Percentiles rank a stretch among this genome's conserved stretches.
phyloP scores from a whole-genome alignment of 1,139 yeast species.

The Nematodospora anomalae region DNA sequence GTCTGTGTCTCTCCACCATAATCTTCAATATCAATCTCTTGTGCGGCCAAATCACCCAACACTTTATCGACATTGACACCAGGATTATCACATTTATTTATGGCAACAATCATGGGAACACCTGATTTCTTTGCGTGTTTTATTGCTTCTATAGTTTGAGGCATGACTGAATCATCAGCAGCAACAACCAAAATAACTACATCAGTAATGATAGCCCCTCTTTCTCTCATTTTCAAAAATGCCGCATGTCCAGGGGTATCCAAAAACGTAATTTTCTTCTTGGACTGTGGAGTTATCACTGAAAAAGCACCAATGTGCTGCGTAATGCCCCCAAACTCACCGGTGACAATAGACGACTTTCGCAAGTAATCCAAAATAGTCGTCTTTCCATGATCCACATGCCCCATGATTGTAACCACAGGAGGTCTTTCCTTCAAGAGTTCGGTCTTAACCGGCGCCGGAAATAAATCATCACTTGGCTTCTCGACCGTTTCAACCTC shows the following conservation, averaged over 20 bases:
- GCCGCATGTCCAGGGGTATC: conserved; percentile 99
- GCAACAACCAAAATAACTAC: conserved; percentile 93
- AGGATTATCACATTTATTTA: conserved; percentile 87
- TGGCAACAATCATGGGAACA: conserved; percentile 86
- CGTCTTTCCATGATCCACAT: conserved; percentile 98
- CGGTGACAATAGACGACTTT: conserved; percentile 76
- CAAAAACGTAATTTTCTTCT: conserved; percentile 77
- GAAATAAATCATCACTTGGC: conserved; percentile 63
- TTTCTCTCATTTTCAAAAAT: conserved; percentile 89
- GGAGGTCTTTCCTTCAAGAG: conserved; percentile 76
- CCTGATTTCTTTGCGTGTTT: conserved; percentile 86
- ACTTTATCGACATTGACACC: conserved; percentile 73
- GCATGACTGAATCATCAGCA: conserved; percentile 97
- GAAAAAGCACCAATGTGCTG: conserved; percentile 98
- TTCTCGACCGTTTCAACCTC: conserved; percentile 62
- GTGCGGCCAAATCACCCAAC: conserved; percentile 68
- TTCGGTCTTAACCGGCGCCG: conserved; percentile 39
- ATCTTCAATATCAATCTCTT: conserved; percentile 85
- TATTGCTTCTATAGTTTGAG: conserved; percentile 94
- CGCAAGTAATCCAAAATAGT: conserved; percentile 85
- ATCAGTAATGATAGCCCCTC: conserved; percentile 95
- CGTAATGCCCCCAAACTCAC: conserved; percentile 95
- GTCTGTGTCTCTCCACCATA: conserved; percentile 96
- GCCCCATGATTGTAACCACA: conserved; percentile 97
- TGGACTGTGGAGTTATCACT: conserved; percentile 71